phyloP scores from a whole-genome alignment of 139 green algal genomes.

The Chlorella sp. region DNA sequence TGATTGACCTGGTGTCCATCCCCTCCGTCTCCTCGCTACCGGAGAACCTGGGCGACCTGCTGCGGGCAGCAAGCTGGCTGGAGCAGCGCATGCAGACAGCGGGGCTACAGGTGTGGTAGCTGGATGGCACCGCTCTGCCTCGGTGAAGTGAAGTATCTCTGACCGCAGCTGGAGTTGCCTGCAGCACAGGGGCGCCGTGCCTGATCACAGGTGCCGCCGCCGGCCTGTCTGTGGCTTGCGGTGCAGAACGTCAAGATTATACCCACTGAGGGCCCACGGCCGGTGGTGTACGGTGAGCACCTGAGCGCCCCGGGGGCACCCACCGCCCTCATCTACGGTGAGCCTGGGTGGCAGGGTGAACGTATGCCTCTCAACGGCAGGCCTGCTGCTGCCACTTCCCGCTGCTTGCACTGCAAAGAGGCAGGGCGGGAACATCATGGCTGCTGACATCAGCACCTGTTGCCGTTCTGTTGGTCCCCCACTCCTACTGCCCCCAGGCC shows the following conservation, averaged over 20 bases:
- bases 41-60: constrained; percentile 43
- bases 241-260: constrained; percentile 56
- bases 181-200: background rate
- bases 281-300: constrained; percentile 78
- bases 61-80: constrained; percentile 54
- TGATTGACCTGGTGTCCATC: constrained; percentile 52
- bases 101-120: constrained; percentile 41
- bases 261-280: constrained; percentile 59
- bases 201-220: background rate
- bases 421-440: too few relatives aligned
- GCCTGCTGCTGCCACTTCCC: too few relatives aligned
- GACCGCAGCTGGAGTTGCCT: background rate
- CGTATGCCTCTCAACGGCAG: too few relatives aligned
- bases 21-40: constrained; percentile 57
- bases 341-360: too few relatives aligned
- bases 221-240: background rate
- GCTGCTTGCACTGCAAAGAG: too few relatives aligned
- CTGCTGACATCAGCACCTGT: too few relatives aligned
- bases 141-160: background rate
- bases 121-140: background rate
- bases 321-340: constrained; percentile 80
- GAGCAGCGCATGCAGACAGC: constrained; percentile 33
- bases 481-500: constrained; percentile 9
- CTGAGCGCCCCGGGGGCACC: constrained; percentile 44
- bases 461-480: background rate